phyloP scores from a whole-genome alignment of 352 stramenopile species.

The Globisporangium irregulare region DNA sequence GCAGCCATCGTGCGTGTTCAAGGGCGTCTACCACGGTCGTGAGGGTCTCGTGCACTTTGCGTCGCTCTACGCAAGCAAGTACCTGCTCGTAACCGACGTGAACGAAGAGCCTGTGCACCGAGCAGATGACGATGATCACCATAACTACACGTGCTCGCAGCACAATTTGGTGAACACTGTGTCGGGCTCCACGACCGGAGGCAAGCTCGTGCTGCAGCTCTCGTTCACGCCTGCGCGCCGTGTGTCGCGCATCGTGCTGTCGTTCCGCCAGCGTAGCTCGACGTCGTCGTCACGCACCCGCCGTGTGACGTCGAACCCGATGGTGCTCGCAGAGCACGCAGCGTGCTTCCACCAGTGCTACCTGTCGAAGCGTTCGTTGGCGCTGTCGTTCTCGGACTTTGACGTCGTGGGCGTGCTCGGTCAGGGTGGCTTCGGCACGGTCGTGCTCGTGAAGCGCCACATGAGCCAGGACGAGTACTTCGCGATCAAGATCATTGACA shows the following conservation, averaged over 20 bases:
- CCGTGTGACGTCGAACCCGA: conserved; percentile 68
- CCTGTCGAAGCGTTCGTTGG: conserved; percentile 77
- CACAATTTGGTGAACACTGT: conserved; percentile 73
- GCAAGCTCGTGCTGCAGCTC: conserved; percentile 77
- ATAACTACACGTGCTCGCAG: conserved; percentile 54
- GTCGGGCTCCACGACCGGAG: conserved; percentile 66
- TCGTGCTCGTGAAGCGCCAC: conserved; percentile 80
- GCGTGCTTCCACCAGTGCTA: conserved; percentile 82
- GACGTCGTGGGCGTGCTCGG: conserved; percentile 82
- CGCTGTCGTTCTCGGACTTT: conserved; percentile 84
- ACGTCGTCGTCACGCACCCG: conserved; percentile 33
- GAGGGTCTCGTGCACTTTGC: conserved; percentile 86
- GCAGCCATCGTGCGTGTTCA: conserved; percentile 82
- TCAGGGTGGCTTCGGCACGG: conserved; percentile 75
- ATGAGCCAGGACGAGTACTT: conserved; percentile 78
- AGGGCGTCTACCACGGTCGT: conserved; percentile 83
- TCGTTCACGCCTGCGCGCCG: conserved; percentile 79
- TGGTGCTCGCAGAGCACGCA: conserved; percentile 72
- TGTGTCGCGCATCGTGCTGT: conserved; percentile 81
- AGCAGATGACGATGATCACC: conserved; percentile 72
- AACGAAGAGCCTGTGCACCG: conserved; percentile 48
- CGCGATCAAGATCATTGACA: conserved; percentile 88
- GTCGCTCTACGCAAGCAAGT: conserved; percentile 79
- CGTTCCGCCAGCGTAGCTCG: conserved; percentile 65
- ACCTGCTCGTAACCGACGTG: conserved; percentile 54